phyloP scores from a whole-genome alignment of 2,329 filamentous ascomycete genomes.

The Myriosclerotinia scirpicola region DNA sequence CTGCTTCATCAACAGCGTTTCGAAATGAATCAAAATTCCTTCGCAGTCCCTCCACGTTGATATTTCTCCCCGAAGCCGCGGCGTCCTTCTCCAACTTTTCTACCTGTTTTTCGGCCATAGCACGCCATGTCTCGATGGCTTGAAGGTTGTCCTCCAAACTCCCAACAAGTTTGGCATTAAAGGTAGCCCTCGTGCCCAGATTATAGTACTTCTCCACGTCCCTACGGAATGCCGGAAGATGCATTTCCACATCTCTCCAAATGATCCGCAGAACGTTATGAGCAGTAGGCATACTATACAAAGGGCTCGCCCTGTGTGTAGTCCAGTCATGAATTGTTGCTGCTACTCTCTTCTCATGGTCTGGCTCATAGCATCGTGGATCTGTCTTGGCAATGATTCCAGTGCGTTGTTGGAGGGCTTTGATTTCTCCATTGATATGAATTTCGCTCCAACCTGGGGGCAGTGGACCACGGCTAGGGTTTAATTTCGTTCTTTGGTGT shows the following conservation, averaged over 20 bases:
- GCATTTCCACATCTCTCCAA: conserved; percentile 22
- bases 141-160: conserved; percentile 16
- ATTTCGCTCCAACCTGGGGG: conserved; percentile 8
- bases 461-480: conserved; percentile 8
- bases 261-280: conserved; percentile 15
- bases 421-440: conserved; percentile 4
- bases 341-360: conserved; percentile 9
- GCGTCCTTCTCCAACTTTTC: conserved; percentile 16
- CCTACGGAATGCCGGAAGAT: conserved; percentile 8
- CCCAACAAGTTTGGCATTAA: not conserved
- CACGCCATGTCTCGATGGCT: conserved; percentile 19
- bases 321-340: conserved; percentile 22
- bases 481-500: conserved; percentile 17
- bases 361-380: conserved; percentile 9
- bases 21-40: conserved; percentile 8
- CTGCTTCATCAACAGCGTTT: conserved; percentile 17
- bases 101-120: conserved; percentile 12
- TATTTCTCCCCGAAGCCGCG: not conserved
- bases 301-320: conserved; percentile 13
- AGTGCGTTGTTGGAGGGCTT: conserved; percentile 16
- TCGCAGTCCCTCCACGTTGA: conserved; percentile 9
- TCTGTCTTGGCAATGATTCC: conserved; percentile 21
- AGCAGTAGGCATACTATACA: conserved; percentile 14
- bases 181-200: not conserved
- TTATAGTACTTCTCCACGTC: conserved; percentile 10